Evolutionary conservation across 345 rosid genomes (phyloP), one percentile per base, ranked within the genome.

Genomic region (Alliaria petiolata): DNA sequence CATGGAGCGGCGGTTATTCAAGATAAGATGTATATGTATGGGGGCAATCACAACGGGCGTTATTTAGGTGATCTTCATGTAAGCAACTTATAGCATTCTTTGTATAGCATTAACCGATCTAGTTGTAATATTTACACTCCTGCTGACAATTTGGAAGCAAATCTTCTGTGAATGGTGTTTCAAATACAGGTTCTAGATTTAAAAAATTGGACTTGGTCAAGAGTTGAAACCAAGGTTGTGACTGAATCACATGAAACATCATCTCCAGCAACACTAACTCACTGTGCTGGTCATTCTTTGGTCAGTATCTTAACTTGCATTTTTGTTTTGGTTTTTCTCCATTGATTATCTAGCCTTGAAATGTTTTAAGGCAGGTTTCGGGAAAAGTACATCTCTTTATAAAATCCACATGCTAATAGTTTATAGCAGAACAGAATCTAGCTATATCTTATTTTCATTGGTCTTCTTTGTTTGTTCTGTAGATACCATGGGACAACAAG

Each of bases 231-330:
- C 55, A 88, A 87, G 81, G 77, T 50, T 72, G 86, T 47, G 46
- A 66, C 81, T 67, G 91, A 84, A 66, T 77, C 90, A 17, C 74
- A 67, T 51, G 91, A 89, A 70, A 80, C 81, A 3, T 72, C 80
- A 16, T 57, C 96, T 69, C 82, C 81, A 36, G 70, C 82, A 62
- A 67, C 72, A 26, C 52, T 83, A 63, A 77, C 84, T 66, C 81
- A 87, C 61, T 93, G 96, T 80, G 93, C 99, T 66, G 97, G 99
- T 77, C 99, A 88, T 86, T 87, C 97, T 11, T 80, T 93, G 97
- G 98, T 93, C 65, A 77, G 97, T 86, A 19, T 45, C 35, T 43
- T 43, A 46, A 30, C 43, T 20, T 14, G 26, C 58, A 25, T 75
- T 51, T n/a, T 16, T 30, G 17, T 69, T 50, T 30, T 12, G 28